A percentile compares a stretch with the other conserved stretches of the same genome.
Conservation (phyloP, 257 asterid genomes). For the Vinca minor region DNA sequence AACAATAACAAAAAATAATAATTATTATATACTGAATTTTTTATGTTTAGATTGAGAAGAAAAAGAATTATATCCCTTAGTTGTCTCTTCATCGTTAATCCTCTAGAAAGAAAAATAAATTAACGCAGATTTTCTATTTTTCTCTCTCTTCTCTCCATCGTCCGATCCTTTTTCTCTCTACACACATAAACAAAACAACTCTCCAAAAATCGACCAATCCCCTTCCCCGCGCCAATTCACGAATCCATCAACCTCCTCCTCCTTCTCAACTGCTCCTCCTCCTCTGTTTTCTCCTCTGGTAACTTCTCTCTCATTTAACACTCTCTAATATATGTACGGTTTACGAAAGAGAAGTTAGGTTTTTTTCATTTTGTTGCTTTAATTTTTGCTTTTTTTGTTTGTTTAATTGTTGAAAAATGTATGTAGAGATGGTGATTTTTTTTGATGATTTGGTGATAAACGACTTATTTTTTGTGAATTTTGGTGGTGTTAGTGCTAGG, state of each 20-base stretch:
- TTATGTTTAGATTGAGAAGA: too few species aligned
- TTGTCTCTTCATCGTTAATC: too few species aligned
- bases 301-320: not conserved
- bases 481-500: slow-evolving; percentile 7
- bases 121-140: slow-evolving; percentile 9
- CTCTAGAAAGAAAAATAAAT: too few species aligned
- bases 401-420: not conserved
- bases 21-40: too few species aligned
- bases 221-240: slow-evolving; percentile 51
- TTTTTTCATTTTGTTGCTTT: too few species aligned
- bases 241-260: too few species aligned
- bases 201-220: slow-evolving; percentile 53
- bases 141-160: slow-evolving; percentile 45
- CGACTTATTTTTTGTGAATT: not conserved
- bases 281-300: too few species aligned
- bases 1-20: too few species aligned
- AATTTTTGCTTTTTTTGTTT: not conserved
- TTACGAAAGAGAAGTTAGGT: slow-evolving; percentile 1
- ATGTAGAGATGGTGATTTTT: not conserved
- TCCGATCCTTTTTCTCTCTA: slow-evolving; percentile 49
- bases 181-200: slow-evolving; percentile 20
- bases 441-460: not conserved
- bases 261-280: too few species aligned
- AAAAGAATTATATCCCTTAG: too few species aligned
- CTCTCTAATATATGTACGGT: slow-evolving; percentile 3